Conservation (phyloP, 352 stramenopile species). For the Phytophthora multivora region DNA sequence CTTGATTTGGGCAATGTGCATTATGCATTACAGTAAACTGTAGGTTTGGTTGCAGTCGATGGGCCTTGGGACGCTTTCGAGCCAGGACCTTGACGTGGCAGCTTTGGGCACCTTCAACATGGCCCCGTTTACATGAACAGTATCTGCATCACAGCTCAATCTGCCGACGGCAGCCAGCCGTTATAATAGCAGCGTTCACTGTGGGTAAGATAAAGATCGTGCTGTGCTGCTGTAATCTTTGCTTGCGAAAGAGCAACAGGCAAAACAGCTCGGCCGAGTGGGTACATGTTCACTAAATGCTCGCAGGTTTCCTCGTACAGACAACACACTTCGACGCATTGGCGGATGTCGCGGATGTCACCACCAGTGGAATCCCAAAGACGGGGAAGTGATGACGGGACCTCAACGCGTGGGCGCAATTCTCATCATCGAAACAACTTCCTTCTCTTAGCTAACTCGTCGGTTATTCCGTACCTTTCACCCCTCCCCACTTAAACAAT, state of each 20-base stretch:
- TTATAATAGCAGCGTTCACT: background rate
- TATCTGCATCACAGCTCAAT: background rate
- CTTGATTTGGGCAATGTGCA: background rate
- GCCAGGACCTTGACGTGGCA: too few species aligned
- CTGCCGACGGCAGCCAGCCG: background rate
- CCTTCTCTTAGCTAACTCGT: too few species aligned
- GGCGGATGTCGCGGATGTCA: background rate
- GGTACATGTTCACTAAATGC: too few species aligned
- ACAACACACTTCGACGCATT: background rate
- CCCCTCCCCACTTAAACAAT: too few species aligned
- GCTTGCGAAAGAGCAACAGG: constrained; percentile 8
- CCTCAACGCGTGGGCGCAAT: background rate
- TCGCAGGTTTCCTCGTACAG: too few species aligned
- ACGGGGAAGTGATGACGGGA: constrained; percentile 14
- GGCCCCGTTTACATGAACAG: too few species aligned
- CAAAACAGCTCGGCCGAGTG: constrained; percentile 1
- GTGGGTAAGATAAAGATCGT: background rate
- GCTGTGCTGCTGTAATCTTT: constrained; percentile 2
- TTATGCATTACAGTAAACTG: too few species aligned
- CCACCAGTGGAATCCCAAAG: background rate
- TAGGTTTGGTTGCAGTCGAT: too few species aligned
- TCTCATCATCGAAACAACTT: too few species aligned
- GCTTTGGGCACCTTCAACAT: too few species aligned
- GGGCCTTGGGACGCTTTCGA: too few species aligned
- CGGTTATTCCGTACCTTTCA: too few species aligned